Evolutionary conservation across 768 basidiomycete genomes (phyloP), one percentile per base, ranked within the genome.

Genomic region (Xerocomellus amylosporus): DNA sequence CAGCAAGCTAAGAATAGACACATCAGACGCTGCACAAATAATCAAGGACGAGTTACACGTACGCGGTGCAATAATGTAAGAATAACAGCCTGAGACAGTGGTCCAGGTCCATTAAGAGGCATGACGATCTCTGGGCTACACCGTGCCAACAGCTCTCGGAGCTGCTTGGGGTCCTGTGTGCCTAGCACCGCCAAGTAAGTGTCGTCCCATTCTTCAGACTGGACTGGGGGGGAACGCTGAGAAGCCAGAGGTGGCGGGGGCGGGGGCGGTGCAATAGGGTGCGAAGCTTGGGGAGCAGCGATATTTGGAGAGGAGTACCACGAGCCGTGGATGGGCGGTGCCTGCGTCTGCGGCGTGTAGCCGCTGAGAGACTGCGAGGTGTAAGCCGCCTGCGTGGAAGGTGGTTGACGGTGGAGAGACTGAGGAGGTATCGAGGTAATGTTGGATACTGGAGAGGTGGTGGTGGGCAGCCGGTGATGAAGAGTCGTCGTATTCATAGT

Each of bases 11-110:
- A 2, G 47, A n/a, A 51, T 40, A 20, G 9, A 7, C 2, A 15
- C 46, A 8, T 62, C 52, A 53, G 42, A 60, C 8, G 12, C 7
- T 14, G 36, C 19, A 17, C 14, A 20, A 22, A 36, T 24, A 55
- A 47, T 53, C 41, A 54, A 47, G 50, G 39, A 41, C 33, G 40
- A 49, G 58, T 26, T 14, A 17, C 38, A 75, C 87, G 59, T 75
- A 91, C 90, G 52, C 90, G 79, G 65, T 91, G 89, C 60, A 93
- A 82, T 61, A 91, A 80, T 24, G 90, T 91, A 64, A 93, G 74
- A 58, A 92, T 78, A 45, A 93, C 90, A 24, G 90, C 90, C 66
- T 92, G 91, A 19, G 90, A 92, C 37, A 93, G 76, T 15, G 88
- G 84, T 34, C 80, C 75, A 28, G 79, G 74, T 24, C 85, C 83